Conservation (phyloP, 176 grass and related monocot species). For the Carex myosuroides region DNA sequence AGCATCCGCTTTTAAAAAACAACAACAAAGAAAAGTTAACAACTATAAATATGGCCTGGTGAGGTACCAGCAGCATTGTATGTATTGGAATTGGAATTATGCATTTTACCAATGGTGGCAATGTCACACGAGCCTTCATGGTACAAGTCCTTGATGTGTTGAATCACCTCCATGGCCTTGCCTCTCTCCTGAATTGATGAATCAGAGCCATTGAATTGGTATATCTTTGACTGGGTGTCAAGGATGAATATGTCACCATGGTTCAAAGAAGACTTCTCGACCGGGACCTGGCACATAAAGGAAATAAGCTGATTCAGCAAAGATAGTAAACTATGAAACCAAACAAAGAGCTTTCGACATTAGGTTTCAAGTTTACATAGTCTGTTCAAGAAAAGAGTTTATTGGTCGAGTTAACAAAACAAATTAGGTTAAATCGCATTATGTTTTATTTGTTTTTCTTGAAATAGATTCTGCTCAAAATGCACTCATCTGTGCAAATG, state of each 20-base stretch:
- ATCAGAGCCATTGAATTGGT: slow-evolving; percentile 83
- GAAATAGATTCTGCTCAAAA: background rate
- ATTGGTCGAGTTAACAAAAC: background rate
- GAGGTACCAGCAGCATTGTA: background rate
- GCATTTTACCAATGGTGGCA: slow-evolving; percentile 57
- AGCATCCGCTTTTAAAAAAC: slow-evolving; percentile 50
- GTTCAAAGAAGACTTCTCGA: slow-evolving; percentile 71
- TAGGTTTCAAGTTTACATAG: background rate
- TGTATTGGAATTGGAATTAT: background rate
- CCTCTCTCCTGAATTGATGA: slow-evolving; percentile 94
- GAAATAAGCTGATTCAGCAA: background rate
- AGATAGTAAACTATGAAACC: background rate
- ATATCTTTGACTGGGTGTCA: slow-evolving; percentile 93
- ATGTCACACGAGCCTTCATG: slow-evolving; percentile 80
- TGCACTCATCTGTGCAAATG: background rate
- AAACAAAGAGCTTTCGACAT: background rate
- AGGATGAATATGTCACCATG: slow-evolving; percentile 97
- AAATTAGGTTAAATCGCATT: background rate
- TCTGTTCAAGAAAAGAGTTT: background rate
- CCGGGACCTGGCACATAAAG: slow-evolving; percentile 48
- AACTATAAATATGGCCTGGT: background rate
- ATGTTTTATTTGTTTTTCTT: background rate
- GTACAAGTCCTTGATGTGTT: slow-evolving; percentile 90
- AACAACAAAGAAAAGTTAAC: slow-evolving; percentile 9
- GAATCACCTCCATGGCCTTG: slow-evolving; percentile 95